A percentile compares a stretch with the other conserved stretches of the same genome.
Conservation (phyloP, 208 protist genomes). For the Acanthamoeba healyi region DNA sequence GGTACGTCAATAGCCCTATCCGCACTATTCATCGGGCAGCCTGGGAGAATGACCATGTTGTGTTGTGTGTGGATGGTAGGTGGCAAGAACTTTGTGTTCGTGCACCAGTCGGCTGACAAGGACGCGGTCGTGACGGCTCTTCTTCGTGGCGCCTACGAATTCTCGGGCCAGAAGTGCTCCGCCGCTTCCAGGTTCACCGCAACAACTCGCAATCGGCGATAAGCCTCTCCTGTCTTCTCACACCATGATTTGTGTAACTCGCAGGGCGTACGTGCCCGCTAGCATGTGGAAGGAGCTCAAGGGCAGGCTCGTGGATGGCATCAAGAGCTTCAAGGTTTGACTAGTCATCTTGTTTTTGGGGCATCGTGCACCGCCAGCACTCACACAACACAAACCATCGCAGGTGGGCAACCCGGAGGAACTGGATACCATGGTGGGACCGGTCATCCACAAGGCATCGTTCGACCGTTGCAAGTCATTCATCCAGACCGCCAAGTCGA, state of each 20-base stretch:
- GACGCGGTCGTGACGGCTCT: constrained; percentile 92
- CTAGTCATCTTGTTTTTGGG: neutral
- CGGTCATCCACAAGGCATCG: constrained; percentile 96
- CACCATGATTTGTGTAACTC: neutral
- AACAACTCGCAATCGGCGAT: neutral
- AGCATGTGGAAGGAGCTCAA: constrained; percentile 93
- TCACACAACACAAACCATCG: neutral
- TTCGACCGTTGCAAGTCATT: constrained; percentile 96
- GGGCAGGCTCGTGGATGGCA: constrained; percentile 91
- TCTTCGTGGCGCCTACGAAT: constrained; percentile 97
- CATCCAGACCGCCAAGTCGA: constrained; percentile 95
- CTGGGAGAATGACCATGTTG: neutral
- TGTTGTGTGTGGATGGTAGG: constrained; percentile 43
- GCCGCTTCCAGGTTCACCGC: constrained; percentile 78
- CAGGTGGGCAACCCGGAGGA: constrained; percentile 68
- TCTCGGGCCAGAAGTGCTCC: constrained; percentile 98
- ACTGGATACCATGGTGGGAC: constrained; percentile 93
- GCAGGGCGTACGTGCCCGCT: constrained; percentile 93
- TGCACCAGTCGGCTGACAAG: constrained; percentile 95
- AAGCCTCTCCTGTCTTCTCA: neutral
- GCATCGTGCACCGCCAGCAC: neutral
- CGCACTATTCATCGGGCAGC: neutral
- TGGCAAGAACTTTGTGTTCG: constrained; percentile 97
- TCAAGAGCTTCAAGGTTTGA: constrained; percentile 94
- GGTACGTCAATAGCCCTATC: constrained; percentile 79